Conservation (phyloP, 1,139 yeast genomes). For the Blastobotrys illinoisensis region DNA sequence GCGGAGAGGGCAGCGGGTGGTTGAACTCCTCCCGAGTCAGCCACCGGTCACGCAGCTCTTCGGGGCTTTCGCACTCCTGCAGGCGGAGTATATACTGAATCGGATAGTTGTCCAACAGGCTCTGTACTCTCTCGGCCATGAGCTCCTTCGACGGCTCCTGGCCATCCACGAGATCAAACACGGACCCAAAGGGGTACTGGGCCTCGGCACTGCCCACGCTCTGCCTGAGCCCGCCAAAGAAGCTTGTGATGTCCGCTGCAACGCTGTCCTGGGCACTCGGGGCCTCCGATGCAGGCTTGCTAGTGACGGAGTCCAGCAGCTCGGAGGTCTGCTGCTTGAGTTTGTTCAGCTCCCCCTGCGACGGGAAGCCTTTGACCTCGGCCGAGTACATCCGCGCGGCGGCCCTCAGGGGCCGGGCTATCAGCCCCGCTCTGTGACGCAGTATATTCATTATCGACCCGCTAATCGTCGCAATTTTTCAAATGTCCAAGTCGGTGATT, state of each 20-base stretch:
- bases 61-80: slow-evolving; percentile 4
- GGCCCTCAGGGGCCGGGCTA: background rate
- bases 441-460: background rate
- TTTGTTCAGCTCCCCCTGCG: background rate
- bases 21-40: background rate
- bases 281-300: background rate
- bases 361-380: background rate
- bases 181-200: background rate
- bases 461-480: too few relatives aligned
- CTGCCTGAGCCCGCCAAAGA: background rate
- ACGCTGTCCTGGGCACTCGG: background rate
- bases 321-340: background rate
- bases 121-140: background rate
- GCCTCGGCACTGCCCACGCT: background rate
- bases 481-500: too few relatives aligned
- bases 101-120: slow-evolving; percentile 2
- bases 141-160: background rate
- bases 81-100: slow-evolving; percentile 1
- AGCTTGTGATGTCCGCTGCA: background rate
- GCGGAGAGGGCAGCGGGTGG: background rate
- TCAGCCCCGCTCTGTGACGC: background rate
- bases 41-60: slow-evolving; percentile 2
- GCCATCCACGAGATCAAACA: background rate
- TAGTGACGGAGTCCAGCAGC: background rate
- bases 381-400: background rate